These are phyloP conservation scores for Boletales sp. DNA, from an alignment of 768 basidiomycete species.

Conservation along the genomic window DNA sequence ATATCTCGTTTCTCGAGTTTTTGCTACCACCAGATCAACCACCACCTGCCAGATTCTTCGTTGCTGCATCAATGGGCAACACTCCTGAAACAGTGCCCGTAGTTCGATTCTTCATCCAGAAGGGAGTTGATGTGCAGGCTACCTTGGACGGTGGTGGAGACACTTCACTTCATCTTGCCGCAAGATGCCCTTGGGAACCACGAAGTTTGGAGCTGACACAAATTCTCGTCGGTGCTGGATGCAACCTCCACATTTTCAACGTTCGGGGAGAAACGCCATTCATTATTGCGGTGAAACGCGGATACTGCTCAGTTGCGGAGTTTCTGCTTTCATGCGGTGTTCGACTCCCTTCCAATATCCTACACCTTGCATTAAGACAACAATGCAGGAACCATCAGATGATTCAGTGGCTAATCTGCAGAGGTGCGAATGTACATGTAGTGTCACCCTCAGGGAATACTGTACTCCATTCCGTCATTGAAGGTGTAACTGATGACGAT, in stretches of 20 bases:
- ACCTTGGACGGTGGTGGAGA: not conserved
- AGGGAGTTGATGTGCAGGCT: not conserved
- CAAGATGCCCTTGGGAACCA: not conserved
- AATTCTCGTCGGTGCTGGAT: conserved; percentile 4
- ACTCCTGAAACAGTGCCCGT: not conserved
- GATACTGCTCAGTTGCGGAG: no score
- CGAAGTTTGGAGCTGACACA: not conserved
- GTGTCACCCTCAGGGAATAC: no score
- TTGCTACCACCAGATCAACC: not conserved
- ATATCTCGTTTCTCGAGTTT: not conserved
- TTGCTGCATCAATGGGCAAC: not conserved
- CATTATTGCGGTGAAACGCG: not conserved
- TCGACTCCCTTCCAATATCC: no score
- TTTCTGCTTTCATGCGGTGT: no score
- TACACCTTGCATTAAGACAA: no score
- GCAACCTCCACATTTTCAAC: not conserved
- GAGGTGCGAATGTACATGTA: no score
- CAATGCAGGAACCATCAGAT: no score
- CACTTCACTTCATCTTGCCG: not conserved
- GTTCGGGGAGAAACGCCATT: not conserved
- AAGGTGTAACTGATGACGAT: no score
- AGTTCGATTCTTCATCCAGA: conserved; percentile 1
- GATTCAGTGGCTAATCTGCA: no score
- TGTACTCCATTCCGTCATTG: no score
- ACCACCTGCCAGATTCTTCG: not conserved